Conservation (phyloP, 1,284 basidiomycete species). For the Erythrobasidium hasegawianum region DNA sequence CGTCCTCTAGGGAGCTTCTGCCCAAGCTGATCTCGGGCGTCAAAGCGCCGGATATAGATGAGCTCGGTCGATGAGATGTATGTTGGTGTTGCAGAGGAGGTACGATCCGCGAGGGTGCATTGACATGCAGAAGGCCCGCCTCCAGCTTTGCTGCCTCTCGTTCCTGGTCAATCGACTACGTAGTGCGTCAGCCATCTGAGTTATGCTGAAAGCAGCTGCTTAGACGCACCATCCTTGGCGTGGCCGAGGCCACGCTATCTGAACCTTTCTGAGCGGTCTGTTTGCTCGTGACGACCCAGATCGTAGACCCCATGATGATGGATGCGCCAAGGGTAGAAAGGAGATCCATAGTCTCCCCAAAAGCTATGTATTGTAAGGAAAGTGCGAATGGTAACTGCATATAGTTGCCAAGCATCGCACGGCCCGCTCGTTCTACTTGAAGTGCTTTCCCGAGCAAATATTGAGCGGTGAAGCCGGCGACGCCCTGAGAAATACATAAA, state of each 20-base stretch:
- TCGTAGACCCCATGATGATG: slow-evolving; percentile 42
- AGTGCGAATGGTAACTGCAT: slow-evolving; percentile 33
- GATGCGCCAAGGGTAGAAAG: slow-evolving; percentile 40
- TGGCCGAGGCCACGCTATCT: not conserved
- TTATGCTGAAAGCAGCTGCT: not conserved
- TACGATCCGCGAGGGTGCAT: not conserved
- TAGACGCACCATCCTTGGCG: not conserved
- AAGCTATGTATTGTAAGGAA: slow-evolving; percentile 40
- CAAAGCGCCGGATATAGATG: not conserved
- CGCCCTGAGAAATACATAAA: slow-evolving; percentile 24
- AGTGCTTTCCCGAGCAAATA: slow-evolving; percentile 38
- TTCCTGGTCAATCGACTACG: not conserved
- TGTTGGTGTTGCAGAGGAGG: not conserved
- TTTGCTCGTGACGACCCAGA: slow-evolving; percentile 39
- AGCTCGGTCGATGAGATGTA: not conserved
- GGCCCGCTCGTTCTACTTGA: slow-evolving; percentile 34
- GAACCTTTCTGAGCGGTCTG: not conserved
- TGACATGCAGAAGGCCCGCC: not conserved
- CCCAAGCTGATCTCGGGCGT: not conserved
- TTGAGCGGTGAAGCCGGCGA: slow-evolving; percentile 43
- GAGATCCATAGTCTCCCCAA: slow-evolving; percentile 39
- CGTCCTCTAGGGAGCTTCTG: not conserved
- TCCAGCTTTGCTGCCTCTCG: slow-evolving; percentile 4
- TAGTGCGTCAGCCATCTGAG: not conserved
- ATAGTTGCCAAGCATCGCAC: not conserved